Evolutionary conservation across 805 yeast species (phyloP).

Genomic region (Starmerella stigmatis): DNA sequence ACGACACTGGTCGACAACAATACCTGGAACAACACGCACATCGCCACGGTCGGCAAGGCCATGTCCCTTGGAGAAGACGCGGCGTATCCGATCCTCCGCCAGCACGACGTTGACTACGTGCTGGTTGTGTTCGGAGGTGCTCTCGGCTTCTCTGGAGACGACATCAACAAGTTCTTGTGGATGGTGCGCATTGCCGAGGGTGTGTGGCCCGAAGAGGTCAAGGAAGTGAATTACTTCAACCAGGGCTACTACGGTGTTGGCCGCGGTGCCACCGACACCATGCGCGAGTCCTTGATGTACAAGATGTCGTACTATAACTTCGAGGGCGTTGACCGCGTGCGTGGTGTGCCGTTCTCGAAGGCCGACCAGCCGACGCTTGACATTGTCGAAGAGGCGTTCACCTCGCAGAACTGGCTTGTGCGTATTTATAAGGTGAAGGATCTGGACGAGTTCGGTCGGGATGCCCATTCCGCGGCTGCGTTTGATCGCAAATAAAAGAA

Average conservation of each 20-base stretch:
- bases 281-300: constrained; percentile 87
- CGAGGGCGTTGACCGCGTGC: constrained; percentile 69
- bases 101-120: constrained; percentile 92
- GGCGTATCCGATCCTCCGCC: constrained; percentile 75
- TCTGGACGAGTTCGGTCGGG: constrained; percentile 77
- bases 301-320: constrained; percentile 87
- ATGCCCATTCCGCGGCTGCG: constrained; percentile 24
- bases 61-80: constrained; percentile 84
- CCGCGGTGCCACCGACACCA: constrained; percentile 64
- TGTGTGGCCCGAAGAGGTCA: constrained; percentile 97
- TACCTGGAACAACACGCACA: constrained; percentile 98
- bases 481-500: constrained; percentile 8
- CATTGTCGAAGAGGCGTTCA: constrained; percentile 85
- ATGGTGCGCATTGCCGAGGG: constrained; percentile 99
- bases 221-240: constrained; percentile 75
- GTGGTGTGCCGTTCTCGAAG: constrained; percentile 61
- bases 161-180: constrained; percentile 93
- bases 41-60: constrained; percentile 97
- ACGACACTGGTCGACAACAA: constrained; percentile 97
- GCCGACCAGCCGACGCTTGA: constrained; percentile 46
- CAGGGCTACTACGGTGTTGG: constrained; percentile 86
- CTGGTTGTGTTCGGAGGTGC: constrained; percentile 89
- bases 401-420: constrained; percentile 93
- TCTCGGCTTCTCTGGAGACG: constrained; percentile 91
- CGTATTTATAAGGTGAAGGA: constrained; percentile 88